Base-by-base conservation (phyloP, 768 basidiomycete genomes). In the Strobilomyces confusus region DNA sequence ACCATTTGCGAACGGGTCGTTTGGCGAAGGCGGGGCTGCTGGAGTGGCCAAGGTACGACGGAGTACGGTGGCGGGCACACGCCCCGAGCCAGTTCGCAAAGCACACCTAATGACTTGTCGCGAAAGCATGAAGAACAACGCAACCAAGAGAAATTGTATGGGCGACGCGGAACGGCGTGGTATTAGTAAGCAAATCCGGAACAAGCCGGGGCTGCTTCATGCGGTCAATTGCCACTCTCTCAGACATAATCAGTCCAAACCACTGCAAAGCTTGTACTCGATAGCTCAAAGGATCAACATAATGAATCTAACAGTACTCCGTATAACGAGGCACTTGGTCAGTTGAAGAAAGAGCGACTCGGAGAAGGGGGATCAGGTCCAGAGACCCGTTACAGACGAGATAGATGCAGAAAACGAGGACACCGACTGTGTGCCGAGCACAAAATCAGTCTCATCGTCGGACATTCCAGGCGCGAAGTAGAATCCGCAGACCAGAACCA, bases 401-500 rank as follows among this genome's bases (percentile, higher is more conserved):
- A 43, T 49, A 30, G 40, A 20, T 19, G 50, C 36, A 22, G 43
- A 40, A 40, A 56, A 17, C 9, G 54, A 51, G 6, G 57, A 51
- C 11, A 50, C 37, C 19, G 52, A 48, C 19, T 52, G 41, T 32
- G 44, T 22, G 26, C 38, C 44, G 9, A 57, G 9, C 14, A 25
- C 26, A 23, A 63, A 33, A 15, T 57, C 64, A 23, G 54, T 58
- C 40, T 52, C 48, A 15, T 68, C 65, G 20, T 58, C 58, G n/a
- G 61, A 58, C 13, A 58, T 48, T 25, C 68, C 67, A 13, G 91
- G 90, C 2, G 92, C 95, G 61, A 84, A 95, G 76, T 87, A 98
- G 76, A 98, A 99, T 20, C 97, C 97, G 29, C 91, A 81, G 33
- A 81, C 71, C 32, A 99, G 83, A 43, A 98, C 95, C 44, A 98